These are phyloP conservation scores for Ambispora gerdemannii DNA, from an alignment of 192 early-diverging fungal species.

Conservation along the genomic window DNA sequence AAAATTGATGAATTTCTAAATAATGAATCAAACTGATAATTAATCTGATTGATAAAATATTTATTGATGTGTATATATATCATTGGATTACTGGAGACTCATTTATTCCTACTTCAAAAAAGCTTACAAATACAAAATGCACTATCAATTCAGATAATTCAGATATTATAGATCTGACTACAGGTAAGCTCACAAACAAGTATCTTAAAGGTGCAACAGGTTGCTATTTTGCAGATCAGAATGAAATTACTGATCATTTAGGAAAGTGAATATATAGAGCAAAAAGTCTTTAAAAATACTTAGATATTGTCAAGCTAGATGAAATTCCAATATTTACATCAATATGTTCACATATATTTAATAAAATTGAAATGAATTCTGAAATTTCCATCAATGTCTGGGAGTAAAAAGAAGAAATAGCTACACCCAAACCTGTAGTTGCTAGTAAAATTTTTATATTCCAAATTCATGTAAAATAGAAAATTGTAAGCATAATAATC, in stretches of 20 bases:
- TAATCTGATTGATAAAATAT: not conserved
- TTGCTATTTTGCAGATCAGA: too few species aligned
- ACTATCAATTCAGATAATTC: too few species aligned
- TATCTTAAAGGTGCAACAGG: too few species aligned
- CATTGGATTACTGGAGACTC: too few species aligned
- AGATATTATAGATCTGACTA: too few species aligned
- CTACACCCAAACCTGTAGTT: constrained; percentile 9
- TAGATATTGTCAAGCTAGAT: constrained; percentile 14
- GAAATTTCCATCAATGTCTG: constrained; percentile 18
- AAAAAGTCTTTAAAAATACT: too few species aligned
- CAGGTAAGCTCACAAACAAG: too few species aligned
- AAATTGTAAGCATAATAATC: constrained; percentile 5
- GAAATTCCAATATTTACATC: constrained; percentile 13
- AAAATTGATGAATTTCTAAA: not conserved
- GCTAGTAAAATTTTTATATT: constrained; percentile 21
- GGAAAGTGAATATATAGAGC: too few species aligned
- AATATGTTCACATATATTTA: constrained; percentile 1
- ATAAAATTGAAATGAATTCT: constrained; percentile 13
- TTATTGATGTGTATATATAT: too few species aligned
- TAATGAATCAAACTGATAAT: not conserved
- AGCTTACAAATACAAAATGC: too few species aligned
- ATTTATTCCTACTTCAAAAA: too few species aligned
- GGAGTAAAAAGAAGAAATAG: constrained; percentile 10
- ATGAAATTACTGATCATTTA: too few species aligned
- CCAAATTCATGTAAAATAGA: not conserved